A percentile compares a stretch with the other conserved stretches of the same genome.
Evolutionary conservation across 1,284 basidiomycete genomes (phyloP).

Genomic region (Austroboletus niveus): DNA sequence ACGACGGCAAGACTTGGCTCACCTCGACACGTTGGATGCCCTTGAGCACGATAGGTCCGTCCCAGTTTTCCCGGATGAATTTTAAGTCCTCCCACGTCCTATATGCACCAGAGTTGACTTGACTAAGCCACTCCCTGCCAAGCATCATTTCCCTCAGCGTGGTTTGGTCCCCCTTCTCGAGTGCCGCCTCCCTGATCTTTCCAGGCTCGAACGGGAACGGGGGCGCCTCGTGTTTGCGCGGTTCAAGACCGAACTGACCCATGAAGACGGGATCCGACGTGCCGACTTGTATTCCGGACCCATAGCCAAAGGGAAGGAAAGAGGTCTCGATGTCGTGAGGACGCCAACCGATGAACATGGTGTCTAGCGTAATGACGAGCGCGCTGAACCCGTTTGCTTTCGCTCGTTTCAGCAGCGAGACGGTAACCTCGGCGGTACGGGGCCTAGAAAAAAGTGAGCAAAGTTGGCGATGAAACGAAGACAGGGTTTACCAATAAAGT

Average conservation of each 20-base stretch:
- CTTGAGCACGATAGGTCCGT: slow-evolving; percentile 68
- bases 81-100: slow-evolving; percentile 63
- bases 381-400: slow-evolving; percentile 50
- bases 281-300: slow-evolving; percentile 44
- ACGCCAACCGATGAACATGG: slow-evolving; percentile 49
- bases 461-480: background rate
- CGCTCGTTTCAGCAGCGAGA: slow-evolving; percentile 48
- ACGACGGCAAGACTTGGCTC: background rate
- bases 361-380: slow-evolving; percentile 54
- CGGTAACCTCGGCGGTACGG: slow-evolving; percentile 41
- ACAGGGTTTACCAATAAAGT: slow-evolving; percentile 48
- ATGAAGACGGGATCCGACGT: slow-evolving; percentile 56
- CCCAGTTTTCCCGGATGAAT: slow-evolving; percentile 65
- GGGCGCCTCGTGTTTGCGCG: slow-evolving; percentile 30
- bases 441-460: slow-evolving; percentile 27
- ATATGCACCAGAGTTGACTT: slow-evolving; percentile 58
- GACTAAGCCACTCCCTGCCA: slow-evolving; percentile 54
- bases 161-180: background rate
- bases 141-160: slow-evolving; percentile 33
- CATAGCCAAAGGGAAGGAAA: slow-evolving; percentile 39
- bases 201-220: slow-evolving; percentile 57
- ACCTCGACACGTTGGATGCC: slow-evolving; percentile 45
- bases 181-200: slow-evolving; percentile 36
- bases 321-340: slow-evolving; percentile 44
- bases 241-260: slow-evolving; percentile 34